A percentile compares a stretch with the other conserved stretches of the same genome.
These are phyloP conservation scores for Mycosarcoma mackinlayi DNA, from an alignment of 1,284 basidiomycete genomes.

Conservation along the genomic window DNA sequence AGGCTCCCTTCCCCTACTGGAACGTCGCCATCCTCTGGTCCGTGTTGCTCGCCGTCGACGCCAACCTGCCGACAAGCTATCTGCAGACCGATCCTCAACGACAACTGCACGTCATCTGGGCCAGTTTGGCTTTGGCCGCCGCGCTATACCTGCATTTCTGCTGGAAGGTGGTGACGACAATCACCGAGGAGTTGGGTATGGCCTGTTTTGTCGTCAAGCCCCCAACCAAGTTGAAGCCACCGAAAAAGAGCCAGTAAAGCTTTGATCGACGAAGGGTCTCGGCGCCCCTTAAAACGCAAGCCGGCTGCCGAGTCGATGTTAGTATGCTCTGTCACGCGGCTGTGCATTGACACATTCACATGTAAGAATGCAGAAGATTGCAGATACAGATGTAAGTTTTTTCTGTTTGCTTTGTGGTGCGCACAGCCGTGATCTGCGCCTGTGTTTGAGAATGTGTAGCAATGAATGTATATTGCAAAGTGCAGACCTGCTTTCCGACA, in stretches of 20 bases:
- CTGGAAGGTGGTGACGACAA: conserved; percentile 61
- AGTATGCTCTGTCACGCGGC: too few species aligned
- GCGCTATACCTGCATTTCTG: conserved; percentile 80
- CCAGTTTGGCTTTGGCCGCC: conserved; percentile 77
- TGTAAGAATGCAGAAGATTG: too few species aligned
- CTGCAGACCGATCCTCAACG: conserved; percentile 76
- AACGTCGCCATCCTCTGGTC: conserved; percentile 88
- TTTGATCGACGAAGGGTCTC: too few species aligned
- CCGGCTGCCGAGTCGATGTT: too few species aligned
- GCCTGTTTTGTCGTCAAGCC: conserved; percentile 53
- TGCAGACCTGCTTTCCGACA: too few species aligned
- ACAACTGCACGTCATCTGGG: conserved; percentile 77
- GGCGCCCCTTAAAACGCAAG: too few species aligned
- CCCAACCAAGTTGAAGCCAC: conserved; percentile 28
- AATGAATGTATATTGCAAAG: too few species aligned
- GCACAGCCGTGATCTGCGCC: too few species aligned
- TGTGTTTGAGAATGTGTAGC: too few species aligned
- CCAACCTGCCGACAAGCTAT: conserved; percentile 70
- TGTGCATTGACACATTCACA: too few species aligned
- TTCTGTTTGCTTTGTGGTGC: too few species aligned
- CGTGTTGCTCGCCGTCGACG: conserved; percentile 81
- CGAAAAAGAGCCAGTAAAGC: conserved; percentile 8
- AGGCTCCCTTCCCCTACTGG: conserved; percentile 84
- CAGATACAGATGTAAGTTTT: too few species aligned
- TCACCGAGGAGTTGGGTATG: conserved; percentile 57